phyloP scores from a whole-genome alignment of 2,329 filamentous ascomycete genomes.

The Ceratocystis cacaofunesta region DNA sequence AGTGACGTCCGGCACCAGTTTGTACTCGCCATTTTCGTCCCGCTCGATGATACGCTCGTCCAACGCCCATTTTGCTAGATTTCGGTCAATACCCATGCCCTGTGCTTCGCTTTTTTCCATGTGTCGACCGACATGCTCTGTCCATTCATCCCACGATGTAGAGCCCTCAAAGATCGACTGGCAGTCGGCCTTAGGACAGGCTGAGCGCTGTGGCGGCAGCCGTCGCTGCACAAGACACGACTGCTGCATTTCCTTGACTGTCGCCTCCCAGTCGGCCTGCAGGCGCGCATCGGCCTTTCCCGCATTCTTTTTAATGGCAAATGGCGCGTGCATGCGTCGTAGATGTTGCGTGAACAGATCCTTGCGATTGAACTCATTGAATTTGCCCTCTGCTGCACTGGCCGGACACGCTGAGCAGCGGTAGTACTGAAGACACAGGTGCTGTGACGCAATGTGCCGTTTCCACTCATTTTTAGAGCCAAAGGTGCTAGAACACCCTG shows the following conservation, averaged over 20 bases:
- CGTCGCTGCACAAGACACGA: conserved; percentile 60
- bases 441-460: conserved; percentile 79
- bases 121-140: conserved; percentile 82
- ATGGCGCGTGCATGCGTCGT: conserved; percentile 78
- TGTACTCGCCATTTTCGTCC: conserved; percentile 41
- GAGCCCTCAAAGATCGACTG: conserved; percentile 52
- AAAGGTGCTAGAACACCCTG: conserved; percentile 71
- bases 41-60: conserved; percentile 48
- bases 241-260: conserved; percentile 54
- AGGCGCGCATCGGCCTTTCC: conserved; percentile 44
- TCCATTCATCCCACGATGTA: conserved; percentile 75
- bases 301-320: conserved; percentile 43
- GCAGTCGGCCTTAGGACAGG: conserved; percentile 60
- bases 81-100: conserved; percentile 40
- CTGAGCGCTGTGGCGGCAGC: conserved; percentile 52
- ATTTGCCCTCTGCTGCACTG: conserved; percentile 39
- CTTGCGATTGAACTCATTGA: conserved; percentile 76
- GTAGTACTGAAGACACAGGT: conserved; percentile 56
- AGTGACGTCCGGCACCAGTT: conserved; percentile 25
- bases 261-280: conserved; percentile 47
- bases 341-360: conserved; percentile 92
- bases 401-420: conserved; percentile 47
- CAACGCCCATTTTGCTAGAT: conserved; percentile 47
- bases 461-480: conserved; percentile 98
- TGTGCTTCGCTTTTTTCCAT: conserved; percentile 59